Base-by-base conservation (phyloP, 108 stramenopile genomes). In the Parietichytrium sp. region DNA sequence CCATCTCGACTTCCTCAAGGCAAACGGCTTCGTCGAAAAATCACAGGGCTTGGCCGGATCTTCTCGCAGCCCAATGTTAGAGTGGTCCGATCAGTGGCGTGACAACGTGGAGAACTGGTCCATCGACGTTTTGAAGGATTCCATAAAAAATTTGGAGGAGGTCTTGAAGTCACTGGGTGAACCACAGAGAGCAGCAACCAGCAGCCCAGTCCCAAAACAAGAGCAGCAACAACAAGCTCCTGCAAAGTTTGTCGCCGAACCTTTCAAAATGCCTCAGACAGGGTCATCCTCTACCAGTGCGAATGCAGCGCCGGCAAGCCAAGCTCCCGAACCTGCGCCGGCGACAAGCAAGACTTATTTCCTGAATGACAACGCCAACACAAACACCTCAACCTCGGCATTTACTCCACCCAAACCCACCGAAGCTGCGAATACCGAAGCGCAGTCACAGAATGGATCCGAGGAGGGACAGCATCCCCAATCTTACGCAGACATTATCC, bases 51-150 rank as follows among this genome's bases (percentile, higher is more conserved):
- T 72, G 23, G 33, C 13, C 20, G n/a, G n/a, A n/a, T n/a, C n/a
- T n/a, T n/a, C n/a, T n/a, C 61, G 61, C 10, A 42, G 38, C 13
- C 61, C 61, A n/a, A 72, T 42, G 61, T 25, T 72, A 6, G 61
- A 72, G 61, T 72, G 61, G 61, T 72, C 61, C 6, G 61, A 72
- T 33, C 23, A 72, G 61, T 72, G 61, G 61, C 61, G 61, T 1
- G 61, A 72, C 10, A 72, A 72, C 7, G 45, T 45, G 61, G 61
- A 72, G 15, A 25, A 72, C 23, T 72, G 61, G 61, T 33, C 61
- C 42, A 8, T 72, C 33, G 38, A 25, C 38, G 61, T 72, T 16
- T 42, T 72, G 38, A 72, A 72, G 42, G 61, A 72, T 20, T 45
- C 61, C 33, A 72, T 72, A n/a, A 25, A 36, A 42, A 72, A 72